These are phyloP conservation scores for Eucalyptus pauciflora DNA, from an alignment of 345 rosid genomes.

Conservation along the genomic window DNA sequence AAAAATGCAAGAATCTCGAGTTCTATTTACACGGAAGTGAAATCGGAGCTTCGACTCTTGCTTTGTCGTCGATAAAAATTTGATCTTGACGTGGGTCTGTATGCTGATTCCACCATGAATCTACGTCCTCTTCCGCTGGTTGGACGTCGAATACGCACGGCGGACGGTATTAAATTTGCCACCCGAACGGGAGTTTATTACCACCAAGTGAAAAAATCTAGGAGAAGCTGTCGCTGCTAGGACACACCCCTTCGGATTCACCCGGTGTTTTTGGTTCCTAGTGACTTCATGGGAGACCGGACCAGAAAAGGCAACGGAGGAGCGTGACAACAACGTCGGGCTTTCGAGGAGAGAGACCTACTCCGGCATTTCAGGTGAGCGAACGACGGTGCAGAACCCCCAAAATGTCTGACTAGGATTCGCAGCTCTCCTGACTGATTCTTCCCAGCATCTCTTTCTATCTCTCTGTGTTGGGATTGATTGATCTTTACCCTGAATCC, in stretches of 20 bases:
- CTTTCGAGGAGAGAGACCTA: neutral
- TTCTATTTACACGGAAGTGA: neutral
- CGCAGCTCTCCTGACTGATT: neutral
- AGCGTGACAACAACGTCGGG: neutral
- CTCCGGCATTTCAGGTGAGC: neutral
- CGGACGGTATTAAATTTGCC: neutral
- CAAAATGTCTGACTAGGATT: neutral
- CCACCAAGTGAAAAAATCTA: neutral
- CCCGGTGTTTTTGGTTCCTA: neutral
- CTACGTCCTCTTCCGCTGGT: neutral
- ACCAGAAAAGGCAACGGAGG: neutral
- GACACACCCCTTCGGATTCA: neutral
- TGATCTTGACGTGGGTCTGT: neutral
- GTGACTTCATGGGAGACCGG: neutral
- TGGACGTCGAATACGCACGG: neutral
- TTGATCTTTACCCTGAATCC: neutral
- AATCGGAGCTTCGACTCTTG: neutral
- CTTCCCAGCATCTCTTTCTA: neutral
- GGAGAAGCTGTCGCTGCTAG: neutral
- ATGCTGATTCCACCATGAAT: neutral
- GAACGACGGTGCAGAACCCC: neutral
- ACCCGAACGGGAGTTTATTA: neutral
- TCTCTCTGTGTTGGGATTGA: neutral
- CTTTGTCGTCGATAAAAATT: neutral
- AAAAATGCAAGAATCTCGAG: neutral